phyloP scores from a whole-genome alignment of 2,329 filamentous ascomycete genomes.

The Talaromyces sp. region DNA sequence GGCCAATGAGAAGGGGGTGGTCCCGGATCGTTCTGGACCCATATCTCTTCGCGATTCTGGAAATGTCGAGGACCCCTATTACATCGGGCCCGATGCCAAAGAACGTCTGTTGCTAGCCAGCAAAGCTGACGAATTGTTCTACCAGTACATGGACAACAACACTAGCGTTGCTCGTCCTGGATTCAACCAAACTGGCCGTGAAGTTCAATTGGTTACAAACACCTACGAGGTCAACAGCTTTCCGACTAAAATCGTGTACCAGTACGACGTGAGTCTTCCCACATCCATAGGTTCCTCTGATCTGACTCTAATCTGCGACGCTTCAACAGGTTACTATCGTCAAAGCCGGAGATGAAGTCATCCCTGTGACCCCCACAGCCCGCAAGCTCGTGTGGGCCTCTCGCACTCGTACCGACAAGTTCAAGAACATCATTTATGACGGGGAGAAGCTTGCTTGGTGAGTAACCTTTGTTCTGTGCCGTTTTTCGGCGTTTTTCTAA shows the following conservation, averaged over 20 bases:
- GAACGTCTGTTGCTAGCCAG: neutral
- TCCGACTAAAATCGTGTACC: conserved; percentile 61
- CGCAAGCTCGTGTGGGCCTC: conserved; percentile 70
- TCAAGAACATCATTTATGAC: conserved; percentile 67
- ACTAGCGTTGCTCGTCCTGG: conserved; percentile 44
- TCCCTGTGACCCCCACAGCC: conserved; percentile 31
- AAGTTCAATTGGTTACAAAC: conserved; percentile 60
- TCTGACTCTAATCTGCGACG: neutral
- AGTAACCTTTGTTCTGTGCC: conserved; percentile 23
- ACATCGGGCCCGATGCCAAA: neutral
- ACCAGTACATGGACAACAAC: conserved; percentile 29
- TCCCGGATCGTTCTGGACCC: neutral
- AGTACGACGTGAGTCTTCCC: conserved; percentile 70
- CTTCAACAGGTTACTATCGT: conserved; percentile 57
- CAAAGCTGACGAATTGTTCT: conserved; percentile 7
- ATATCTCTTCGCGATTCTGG: neutral
- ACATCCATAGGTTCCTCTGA: neutral
- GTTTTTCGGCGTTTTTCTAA: conserved; percentile 19
- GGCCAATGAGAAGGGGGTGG: neutral
- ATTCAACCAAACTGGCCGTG: conserved; percentile 55
- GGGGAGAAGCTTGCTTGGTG: conserved; percentile 83
- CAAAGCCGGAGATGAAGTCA: conserved; percentile 3
- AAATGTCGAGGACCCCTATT: neutral
- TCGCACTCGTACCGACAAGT: conserved; percentile 54
- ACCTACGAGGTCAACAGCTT: conserved; percentile 64